Base-by-base conservation (phyloP, 75 land plant species). In the Cunninghamia lanceolata region DNA sequence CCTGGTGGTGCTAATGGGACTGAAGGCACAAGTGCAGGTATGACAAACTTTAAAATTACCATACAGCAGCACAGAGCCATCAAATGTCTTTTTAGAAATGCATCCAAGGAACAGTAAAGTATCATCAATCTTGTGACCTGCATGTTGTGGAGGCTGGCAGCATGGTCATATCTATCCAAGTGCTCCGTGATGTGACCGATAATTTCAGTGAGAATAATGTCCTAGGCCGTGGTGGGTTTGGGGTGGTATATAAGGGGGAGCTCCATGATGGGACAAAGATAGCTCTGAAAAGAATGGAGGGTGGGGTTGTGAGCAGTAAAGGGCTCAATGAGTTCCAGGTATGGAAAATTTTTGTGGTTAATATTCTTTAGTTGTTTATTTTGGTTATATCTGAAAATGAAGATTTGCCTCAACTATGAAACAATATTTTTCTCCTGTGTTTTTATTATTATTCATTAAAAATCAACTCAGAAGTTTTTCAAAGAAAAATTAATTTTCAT, bases 221-320 rank as follows among this genome's bases (percentile, higher is more conserved):
- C 14, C 74, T 94, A n/a, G 95, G 95, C 3, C 86, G 89, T 8
- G 95, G 95, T 2, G 95, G 95, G 19, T 94, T 94, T 45, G 95
- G 95, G 17, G 94, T 93, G 3, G 95, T 94, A 15, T 94, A 94
- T 86, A 91, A 88, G 71, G 99, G 99, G 15, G 96, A 94, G 86
- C 89, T 97, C 46, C 96, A 96, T 63, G 99, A 97, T 73, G 99
- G 98, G 14, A 96, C 99, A 21, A 91, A 91, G 88, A 97, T 97
- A 75, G 99, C 99, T 13, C 97, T 97, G 17, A 97, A 97, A 87
- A 89, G 99, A 76, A 97, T 97, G 99, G 93, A 96, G 83, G 87
- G 98, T 15, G 91, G 95, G 7, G 86, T 90, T 19, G 93, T 95
- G 40, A 88, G 89, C 40, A 93, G 84, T 73, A 96, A 96, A 89